A percentile compares a stretch with the other conserved stretches of the same genome.
Conservation (phyloP, 345 rosid species). For the Moringa oleifera region DNA sequence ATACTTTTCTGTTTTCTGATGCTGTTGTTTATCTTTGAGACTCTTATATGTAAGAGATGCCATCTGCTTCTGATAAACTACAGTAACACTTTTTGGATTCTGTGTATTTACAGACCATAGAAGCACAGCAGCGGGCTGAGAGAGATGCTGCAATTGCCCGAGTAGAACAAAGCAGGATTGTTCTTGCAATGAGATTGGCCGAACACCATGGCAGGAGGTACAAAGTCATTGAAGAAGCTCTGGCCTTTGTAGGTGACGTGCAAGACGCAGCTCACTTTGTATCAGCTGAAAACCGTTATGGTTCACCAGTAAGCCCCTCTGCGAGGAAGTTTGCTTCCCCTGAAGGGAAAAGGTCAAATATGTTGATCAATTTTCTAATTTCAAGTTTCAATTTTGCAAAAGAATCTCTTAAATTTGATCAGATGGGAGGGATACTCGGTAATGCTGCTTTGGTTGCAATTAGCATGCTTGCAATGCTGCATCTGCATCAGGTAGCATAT, state of each 20-base stretch:
- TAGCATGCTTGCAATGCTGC: conserved; percentile 74
- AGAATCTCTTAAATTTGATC: conserved; percentile 49
- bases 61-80: no score
- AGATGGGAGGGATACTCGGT: conserved; percentile 62
- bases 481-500: conserved; percentile 48
- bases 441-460: conserved; percentile 75
- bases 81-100: no score
- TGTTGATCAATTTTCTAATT: conserved; percentile 36
- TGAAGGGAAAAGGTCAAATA: conserved; percentile 30
- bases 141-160: conserved; percentile 83
- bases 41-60: not conserved
- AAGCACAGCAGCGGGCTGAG: conserved; percentile 81
- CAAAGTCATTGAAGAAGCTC: conserved; percentile 85
- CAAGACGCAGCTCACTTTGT: conserved; percentile 37
- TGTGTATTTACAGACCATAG: conserved; percentile 86
- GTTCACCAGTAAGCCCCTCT: conserved; percentile 30
- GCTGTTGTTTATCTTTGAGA: not conserved
- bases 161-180: conserved; percentile 84
- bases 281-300: conserved; percentile 54
- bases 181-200: conserved; percentile 78
- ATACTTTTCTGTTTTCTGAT: not conserved
- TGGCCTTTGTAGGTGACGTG: conserved; percentile 75
- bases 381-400: conserved; percentile 58
- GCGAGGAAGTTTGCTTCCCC: conserved; percentile 23
- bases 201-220: conserved; percentile 82